Base-by-base conservation (phyloP, 2,329 filamentous ascomycete species). In the Aspergillus felis region DNA sequence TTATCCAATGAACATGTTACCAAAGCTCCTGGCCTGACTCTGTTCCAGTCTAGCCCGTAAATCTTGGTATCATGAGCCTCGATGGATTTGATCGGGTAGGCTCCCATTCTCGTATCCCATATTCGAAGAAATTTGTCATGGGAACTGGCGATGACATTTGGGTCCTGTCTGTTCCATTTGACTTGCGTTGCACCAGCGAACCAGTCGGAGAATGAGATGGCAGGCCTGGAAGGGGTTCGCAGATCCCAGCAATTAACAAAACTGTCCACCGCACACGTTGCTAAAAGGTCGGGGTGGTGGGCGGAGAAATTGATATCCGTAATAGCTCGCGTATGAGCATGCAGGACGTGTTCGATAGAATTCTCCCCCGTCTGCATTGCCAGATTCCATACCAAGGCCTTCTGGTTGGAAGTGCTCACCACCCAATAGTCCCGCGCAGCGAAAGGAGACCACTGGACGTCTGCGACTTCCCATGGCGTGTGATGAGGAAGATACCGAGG, bases 251-350 rank as follows among this genome's bases (percentile, higher is more conserved):
- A 91, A 72, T 96, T 91, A 8, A 97, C 90, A 68, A 92, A 96
- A 52, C 92, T 94, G 74, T 97, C 92, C 29, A 97, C 90, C 3
- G 91, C 90, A 72, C 92, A 97, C 0, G 93, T 96, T 9, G 92
- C 90, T 17, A 97, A 83, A 47, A 92, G 81, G 69, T 97, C 92
- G 0, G 92, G 91, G 69, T 97, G 90, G 65, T 96, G 91, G 4
- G 92, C 92, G 0, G 91, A 96, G 74, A 96, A 97, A 73, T 97
- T 97, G 73, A 97, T 92, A 71, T 97, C 92, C 7, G 92, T 97
- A 65, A 97, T 97, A 61, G 92, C 92, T 63, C 93, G 84, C 49
- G 86, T 90, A 73, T 91, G 92, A 2, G 88, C 91, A 67, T 95
- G 89, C 14, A 97, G 81, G 12, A 91, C 92, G 73, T 93, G 89